Evolutionary conservation across 2,329 filamentous ascomycete genomes (phyloP), one percentile per base, ranked within the genome.

Genomic region (Neonectria sp.): DNA sequence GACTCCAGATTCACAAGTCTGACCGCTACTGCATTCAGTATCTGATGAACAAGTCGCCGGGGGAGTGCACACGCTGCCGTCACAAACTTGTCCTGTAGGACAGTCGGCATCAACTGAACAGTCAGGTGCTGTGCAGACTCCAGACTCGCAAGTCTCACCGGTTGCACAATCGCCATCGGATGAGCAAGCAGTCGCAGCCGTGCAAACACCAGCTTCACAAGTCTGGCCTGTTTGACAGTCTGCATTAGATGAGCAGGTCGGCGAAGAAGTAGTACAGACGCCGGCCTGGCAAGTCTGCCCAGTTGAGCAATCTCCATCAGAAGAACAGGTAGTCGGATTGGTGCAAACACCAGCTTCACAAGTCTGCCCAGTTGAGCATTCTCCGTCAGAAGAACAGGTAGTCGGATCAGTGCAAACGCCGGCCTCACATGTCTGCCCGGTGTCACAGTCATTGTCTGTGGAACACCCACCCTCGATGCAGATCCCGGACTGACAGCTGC

Each of bases 121-220:
- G 3, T 1, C n/a, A 12, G 49, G 8, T 3, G 11, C 3, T 6
- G 49, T 33, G 9, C 49, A 53, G 17, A 31, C 17, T 13, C 49
- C 49, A 33, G 62, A 59, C 8, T 35, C n/a, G 17, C 63, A 65
- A 1, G 43, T 17, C n/a, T 48, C 17, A n/a, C n/a, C 25, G 2
- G 15, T 17, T 17, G 13, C 29, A 21, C 55, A 58, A 0, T 58
- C 43, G 25, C 4, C 4, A 7, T 13, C 31, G 2, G 31, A 13
- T 13, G 27, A 33, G 13, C 56, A 56, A 9, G 35, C 2, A 21
- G 53, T 6, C 7, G 46, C 48, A 4, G 55, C 48, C 25, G 59
- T 53, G 29, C 62, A 65, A 17, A 59, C 24, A 3, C 62, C 55
- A 25, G n/a, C 48, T 1, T 49, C 31, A n/a, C 62, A 65, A 11